Conservation (phyloP, 1,284 basidiomycete genomes). For the Amylostereum areolatum region DNA sequence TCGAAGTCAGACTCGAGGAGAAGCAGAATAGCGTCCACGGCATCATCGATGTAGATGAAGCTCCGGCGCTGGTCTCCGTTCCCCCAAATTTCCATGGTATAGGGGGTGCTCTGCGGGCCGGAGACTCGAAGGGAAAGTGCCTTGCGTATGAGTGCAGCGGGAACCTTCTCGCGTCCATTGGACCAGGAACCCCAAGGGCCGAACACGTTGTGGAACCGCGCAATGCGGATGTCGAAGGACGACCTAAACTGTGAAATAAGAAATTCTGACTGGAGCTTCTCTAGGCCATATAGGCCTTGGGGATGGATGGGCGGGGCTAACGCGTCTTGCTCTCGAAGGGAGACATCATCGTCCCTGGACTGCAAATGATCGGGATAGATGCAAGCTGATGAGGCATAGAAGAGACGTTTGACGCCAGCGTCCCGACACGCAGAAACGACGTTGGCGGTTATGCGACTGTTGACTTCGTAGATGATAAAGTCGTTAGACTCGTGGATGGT, state of each 20-base stretch:
- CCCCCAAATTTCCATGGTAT: slow-evolving; percentile 50
- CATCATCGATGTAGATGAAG: slow-evolving; percentile 51
- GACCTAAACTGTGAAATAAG: slow-evolving; percentile 29
- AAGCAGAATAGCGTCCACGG: slow-evolving; percentile 39
- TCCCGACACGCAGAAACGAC: slow-evolving; percentile 33
- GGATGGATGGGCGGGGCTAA: slow-evolving; percentile 33
- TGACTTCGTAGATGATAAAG: slow-evolving; percentile 40
- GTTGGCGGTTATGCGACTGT: slow-evolving; percentile 44
- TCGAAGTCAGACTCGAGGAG: slow-evolving; percentile 32
- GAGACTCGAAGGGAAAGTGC: slow-evolving; percentile 30
- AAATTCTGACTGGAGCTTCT: slow-evolving; percentile 49
- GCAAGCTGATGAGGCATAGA: slow-evolving; percentile 56
- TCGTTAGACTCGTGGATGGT: slow-evolving; percentile 49
- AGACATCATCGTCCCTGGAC: slow-evolving; percentile 27
- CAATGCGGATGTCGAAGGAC: slow-evolving; percentile 38
- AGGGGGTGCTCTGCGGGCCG: slow-evolving; percentile 1
- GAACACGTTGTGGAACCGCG: slow-evolving; percentile 55
- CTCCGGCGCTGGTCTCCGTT: slow-evolving; percentile 46
- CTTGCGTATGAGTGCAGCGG: slow-evolving; percentile 52
- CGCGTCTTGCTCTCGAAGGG: slow-evolving; percentile 40
- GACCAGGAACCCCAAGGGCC: slow-evolving; percentile 49
- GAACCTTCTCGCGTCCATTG: slow-evolving; percentile 52
- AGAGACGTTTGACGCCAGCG: slow-evolving; percentile 35
- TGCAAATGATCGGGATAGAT: slow-evolving; percentile 49
- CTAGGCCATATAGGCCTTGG: slow-evolving; percentile 54